Evolutionary conservation across 208 protist species (phyloP).

Genomic region (Leishmania amazonensis): DNA sequence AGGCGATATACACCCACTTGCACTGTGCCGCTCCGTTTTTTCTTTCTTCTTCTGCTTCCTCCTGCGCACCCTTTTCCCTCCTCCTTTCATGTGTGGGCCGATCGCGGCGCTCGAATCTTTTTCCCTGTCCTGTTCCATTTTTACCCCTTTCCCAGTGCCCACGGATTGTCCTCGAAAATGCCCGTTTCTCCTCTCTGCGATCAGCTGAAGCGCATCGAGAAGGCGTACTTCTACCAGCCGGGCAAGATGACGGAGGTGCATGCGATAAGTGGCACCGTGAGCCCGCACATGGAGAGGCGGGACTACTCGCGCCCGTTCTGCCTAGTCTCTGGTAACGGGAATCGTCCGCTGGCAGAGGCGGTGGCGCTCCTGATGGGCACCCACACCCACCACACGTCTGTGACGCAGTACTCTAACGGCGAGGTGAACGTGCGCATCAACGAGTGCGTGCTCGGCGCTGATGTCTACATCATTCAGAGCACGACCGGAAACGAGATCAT

Average conservation of each 20-base stretch:
- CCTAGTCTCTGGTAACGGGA: conserved; percentile 92
- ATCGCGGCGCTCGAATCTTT: not conserved
- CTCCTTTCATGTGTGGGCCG: not conserved
- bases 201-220: conserved; percentile 82
- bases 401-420: conserved; percentile 86
- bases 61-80: not conserved
- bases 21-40: not conserved
- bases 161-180: conserved; percentile 14
- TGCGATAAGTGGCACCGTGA: conserved; percentile 68
- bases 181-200: conserved; percentile 53
- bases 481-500: conserved; percentile 91
- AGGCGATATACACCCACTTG: not conserved
- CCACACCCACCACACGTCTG: conserved; percentile 73
- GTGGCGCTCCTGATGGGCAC: conserved; percentile 83
- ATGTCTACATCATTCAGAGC: conserved; percentile 97
- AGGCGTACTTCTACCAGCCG: conserved; percentile 81
- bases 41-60: not conserved
- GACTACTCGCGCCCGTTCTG: conserved; percentile 44
- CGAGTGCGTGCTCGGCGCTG: conserved; percentile 93
- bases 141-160: not conserved
- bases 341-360: conserved; percentile 86
- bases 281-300: conserved; percentile 31
- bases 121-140: not conserved
- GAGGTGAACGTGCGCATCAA: conserved; percentile 94
- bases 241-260: conserved; percentile 77